These are phyloP conservation scores for Sporodiniella umbellata DNA, from an alignment of 371 early-diverging fungal genomes.

Conservation along the genomic window DNA sequence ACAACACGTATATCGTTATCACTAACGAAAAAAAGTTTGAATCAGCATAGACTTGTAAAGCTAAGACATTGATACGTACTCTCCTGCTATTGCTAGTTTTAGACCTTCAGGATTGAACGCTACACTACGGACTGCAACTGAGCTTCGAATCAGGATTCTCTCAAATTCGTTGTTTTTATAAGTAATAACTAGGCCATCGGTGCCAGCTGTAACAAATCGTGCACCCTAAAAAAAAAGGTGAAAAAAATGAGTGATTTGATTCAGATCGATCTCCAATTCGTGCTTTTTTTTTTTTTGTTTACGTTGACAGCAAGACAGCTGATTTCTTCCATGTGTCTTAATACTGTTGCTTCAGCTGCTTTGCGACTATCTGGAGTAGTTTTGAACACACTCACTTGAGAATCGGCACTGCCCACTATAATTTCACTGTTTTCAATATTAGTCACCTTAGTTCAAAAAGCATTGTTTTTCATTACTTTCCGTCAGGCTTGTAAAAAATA, in stretches of 20 bases:
- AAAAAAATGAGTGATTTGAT: background rate
- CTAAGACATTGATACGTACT: no score
- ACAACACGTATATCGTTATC: slow-evolving; percentile 38
- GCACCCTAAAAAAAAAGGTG: slow-evolving; percentile 3
- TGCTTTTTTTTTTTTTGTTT: no score
- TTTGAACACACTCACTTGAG: slow-evolving; percentile 17
- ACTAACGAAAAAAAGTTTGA: no score
- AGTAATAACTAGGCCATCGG: slow-evolving; percentile 35
- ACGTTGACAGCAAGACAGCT: slow-evolving; percentile 16
- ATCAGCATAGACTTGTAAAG: no score
- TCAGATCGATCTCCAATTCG: background rate
- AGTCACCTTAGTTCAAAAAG: background rate
- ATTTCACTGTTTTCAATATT: slow-evolving; percentile 9
- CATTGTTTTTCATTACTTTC: slow-evolving; percentile 9
- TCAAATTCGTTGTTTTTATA: slow-evolving; percentile 22
- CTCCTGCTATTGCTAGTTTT: slow-evolving; percentile 40
- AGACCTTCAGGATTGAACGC: slow-evolving; percentile 27
- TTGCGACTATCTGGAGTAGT: slow-evolving; percentile 11
- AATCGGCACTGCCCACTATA: slow-evolving; percentile 16
- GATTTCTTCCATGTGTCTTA: slow-evolving; percentile 16
- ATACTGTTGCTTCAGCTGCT: slow-evolving; percentile 2
- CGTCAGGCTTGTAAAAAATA: slow-evolving; percentile 14
- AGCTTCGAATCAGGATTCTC: slow-evolving; percentile 33
- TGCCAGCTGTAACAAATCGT: slow-evolving; percentile 31
- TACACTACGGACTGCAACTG: slow-evolving; percentile 31